These are phyloP conservation scores for Didymella exigua DNA, from an alignment of 2,329 filamentous ascomycete genomes.

Conservation along the genomic window DNA sequence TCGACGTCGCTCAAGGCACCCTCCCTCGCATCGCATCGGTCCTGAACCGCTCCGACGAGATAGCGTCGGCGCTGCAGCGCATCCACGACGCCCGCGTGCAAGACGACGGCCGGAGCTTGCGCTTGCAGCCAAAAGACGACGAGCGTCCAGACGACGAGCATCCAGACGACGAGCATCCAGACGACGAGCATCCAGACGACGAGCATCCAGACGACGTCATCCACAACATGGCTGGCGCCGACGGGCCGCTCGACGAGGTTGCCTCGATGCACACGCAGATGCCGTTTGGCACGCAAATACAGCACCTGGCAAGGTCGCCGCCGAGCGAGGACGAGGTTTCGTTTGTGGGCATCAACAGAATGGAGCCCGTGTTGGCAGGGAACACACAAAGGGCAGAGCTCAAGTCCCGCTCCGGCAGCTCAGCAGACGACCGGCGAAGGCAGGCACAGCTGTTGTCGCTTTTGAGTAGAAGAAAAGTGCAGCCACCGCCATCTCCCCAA, in stretches of 20 bases:
- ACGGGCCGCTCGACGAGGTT: neutral
- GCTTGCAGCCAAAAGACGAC: neutral
- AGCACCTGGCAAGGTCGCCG: slow-evolving; percentile 10
- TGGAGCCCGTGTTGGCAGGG: slow-evolving; percentile 31
- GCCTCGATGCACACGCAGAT: slow-evolving; percentile 23
- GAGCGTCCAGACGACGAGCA: neutral
- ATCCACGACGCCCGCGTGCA: slow-evolving; percentile 20
- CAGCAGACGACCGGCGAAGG: neutral
- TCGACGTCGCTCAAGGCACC: neutral
- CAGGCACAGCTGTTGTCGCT: neutral
- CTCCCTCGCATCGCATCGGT: neutral
- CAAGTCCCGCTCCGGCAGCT: slow-evolving; percentile 2
- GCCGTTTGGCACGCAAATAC: slow-evolving; percentile 31
- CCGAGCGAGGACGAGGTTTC: slow-evolving; percentile 9
- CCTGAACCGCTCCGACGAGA: slow-evolving; percentile 15
- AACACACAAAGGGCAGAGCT: slow-evolving; percentile 25
- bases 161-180: no score
- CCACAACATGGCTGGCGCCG: slow-evolving; percentile 16
- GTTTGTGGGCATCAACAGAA: slow-evolving; percentile 19
- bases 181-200: no score
- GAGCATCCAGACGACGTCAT: no score
- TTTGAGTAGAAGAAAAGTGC: neutral
- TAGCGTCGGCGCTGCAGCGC: slow-evolving; percentile 10
- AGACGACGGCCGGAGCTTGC: slow-evolving; percentile 29
- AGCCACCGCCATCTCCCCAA: neutral